These are phyloP conservation scores for Mortierella sp. DNA, from an alignment of 371 early-diverging fungal species.

Conservation along the genomic window DNA sequence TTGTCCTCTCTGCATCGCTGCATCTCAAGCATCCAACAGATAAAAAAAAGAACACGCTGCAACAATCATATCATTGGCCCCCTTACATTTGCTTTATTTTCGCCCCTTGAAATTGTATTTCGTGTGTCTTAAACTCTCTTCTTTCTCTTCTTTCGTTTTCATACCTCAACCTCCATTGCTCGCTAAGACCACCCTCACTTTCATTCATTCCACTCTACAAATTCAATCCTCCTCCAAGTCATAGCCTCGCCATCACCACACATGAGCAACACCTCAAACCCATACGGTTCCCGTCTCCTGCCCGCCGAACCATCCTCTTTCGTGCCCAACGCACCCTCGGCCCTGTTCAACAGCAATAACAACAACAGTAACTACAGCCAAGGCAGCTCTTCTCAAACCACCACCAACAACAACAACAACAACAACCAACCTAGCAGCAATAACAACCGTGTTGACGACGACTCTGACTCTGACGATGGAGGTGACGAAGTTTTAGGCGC, in stretches of 20 bases:
- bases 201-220: neutral
- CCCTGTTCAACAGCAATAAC: neutral
- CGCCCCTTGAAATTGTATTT: too few relatives aligned
- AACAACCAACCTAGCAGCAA: neutral
- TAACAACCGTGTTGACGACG: neutral
- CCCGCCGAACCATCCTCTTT: neutral
- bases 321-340: neutral
- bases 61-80: too few relatives aligned
- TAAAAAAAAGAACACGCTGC: too few relatives aligned
- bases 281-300: neutral
- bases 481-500: neutral
- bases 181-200: too few relatives aligned
- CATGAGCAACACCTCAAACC: neutral
- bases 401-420: neutral
- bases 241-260: conserved; percentile 2
- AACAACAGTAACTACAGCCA: conserved; percentile 5
- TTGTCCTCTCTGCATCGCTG: too few relatives aligned
- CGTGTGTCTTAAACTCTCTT: too few relatives aligned
- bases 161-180: neutral
- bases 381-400: neutral
- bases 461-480: neutral
- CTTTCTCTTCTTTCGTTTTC: too few relatives aligned
- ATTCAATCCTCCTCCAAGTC: neutral
- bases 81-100: too few relatives aligned
- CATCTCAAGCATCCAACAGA: too few relatives aligned